Evolutionary conservation across 2,329 filamentous ascomycete species (phyloP).

Genomic region (Colletotrichum sp.): DNA sequence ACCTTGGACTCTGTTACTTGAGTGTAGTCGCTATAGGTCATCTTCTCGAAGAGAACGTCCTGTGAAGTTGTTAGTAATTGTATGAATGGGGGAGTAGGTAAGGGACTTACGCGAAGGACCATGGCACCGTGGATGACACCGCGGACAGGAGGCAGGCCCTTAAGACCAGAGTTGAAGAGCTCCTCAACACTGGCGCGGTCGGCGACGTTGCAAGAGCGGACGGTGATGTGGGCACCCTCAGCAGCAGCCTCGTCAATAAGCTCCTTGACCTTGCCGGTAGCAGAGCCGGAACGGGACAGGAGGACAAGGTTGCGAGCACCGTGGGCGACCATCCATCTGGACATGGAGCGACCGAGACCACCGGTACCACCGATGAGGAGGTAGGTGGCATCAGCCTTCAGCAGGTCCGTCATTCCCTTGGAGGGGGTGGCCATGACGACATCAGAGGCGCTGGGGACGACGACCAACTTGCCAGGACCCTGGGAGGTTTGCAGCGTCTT

Average conservation of each 20-base stretch:
- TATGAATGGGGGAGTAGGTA: background rate
- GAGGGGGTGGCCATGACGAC: conserved; percentile 46
- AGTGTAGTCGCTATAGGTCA: conserved; percentile 53
- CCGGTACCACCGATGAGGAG: conserved; percentile 58
- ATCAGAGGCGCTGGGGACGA: conserved; percentile 45
- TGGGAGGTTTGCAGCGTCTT: conserved; percentile 39
- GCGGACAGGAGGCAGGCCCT: conserved; percentile 40
- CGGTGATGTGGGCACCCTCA: conserved; percentile 46
- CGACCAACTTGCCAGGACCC: conserved; percentile 47
- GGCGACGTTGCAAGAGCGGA: conserved; percentile 56
- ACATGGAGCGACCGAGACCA: conserved; percentile 54
- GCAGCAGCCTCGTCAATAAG: conserved; percentile 43
- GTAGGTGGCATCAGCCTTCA: conserved; percentile 50
- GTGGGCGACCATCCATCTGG: conserved; percentile 51
- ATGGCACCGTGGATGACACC: conserved; percentile 52
- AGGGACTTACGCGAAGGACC: conserved; percentile 36
- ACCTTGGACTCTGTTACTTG: conserved; percentile 57
- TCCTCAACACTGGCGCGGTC: conserved; percentile 28
- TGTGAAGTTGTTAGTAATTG: conserved; percentile 12
- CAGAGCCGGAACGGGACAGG: conserved; percentile 51
- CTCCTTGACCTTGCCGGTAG: conserved; percentile 35
- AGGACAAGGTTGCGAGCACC: conserved; percentile 54
- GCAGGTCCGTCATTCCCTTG: conserved; percentile 36
- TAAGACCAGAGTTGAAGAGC: conserved; percentile 23
- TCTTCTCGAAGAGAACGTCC: conserved; percentile 58